Evolutionary conservation across 495 filamentous ascomycete genomes (phyloP).

Genomic region (Penicillium canescens): DNA sequence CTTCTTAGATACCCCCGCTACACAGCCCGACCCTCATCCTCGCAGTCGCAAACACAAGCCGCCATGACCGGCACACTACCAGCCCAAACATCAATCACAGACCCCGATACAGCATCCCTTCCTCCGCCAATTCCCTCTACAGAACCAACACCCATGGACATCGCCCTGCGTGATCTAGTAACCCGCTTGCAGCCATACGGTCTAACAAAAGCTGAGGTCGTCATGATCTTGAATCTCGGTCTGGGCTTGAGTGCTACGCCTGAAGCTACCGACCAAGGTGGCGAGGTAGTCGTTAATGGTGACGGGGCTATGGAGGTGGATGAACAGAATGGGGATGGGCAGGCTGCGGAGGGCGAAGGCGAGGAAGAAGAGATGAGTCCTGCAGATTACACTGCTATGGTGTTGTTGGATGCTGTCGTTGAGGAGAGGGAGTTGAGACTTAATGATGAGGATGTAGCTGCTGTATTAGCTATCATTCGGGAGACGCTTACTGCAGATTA

Average conservation of each 20-base stretch:
- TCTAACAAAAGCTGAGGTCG: slow-evolving; percentile 62
- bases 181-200: slow-evolving; percentile 43
- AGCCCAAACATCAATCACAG: slow-evolving; percentile 14
- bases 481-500: slow-evolving; percentile 31
- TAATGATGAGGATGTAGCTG: slow-evolving; percentile 34
- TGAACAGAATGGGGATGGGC: slow-evolving; percentile 17
- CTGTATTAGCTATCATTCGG: slow-evolving; percentile 37
- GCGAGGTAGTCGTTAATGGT: slow-evolving; percentile 18
- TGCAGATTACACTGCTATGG: slow-evolving; percentile 39
- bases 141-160: slow-evolving; percentile 36
- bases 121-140: slow-evolving; percentile 2
- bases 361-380: slow-evolving; percentile 15
- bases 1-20: slow-evolving; percentile 36
- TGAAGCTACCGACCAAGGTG: slow-evolving; percentile 7
- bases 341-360: slow-evolving; percentile 25
- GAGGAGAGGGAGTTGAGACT: slow-evolving; percentile 46
- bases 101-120: slow-evolving; percentile 9
- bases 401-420: slow-evolving; percentile 43
- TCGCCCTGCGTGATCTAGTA: slow-evolving; percentile 41
- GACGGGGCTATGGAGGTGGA: slow-evolving; percentile 25
- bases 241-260: slow-evolving; percentile 27
- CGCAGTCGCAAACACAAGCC: slow-evolving; percentile 28
- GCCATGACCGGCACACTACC: slow-evolving; percentile 25
- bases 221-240: slow-evolving; percentile 64
- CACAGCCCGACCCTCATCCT: slow-evolving; percentile 24